A percentile compares a stretch with the other conserved stretches of the same genome.
phyloP scores from a whole-genome alignment of 2,329 filamentous ascomycete genomes.

The Cladophialophora bantiana region DNA sequence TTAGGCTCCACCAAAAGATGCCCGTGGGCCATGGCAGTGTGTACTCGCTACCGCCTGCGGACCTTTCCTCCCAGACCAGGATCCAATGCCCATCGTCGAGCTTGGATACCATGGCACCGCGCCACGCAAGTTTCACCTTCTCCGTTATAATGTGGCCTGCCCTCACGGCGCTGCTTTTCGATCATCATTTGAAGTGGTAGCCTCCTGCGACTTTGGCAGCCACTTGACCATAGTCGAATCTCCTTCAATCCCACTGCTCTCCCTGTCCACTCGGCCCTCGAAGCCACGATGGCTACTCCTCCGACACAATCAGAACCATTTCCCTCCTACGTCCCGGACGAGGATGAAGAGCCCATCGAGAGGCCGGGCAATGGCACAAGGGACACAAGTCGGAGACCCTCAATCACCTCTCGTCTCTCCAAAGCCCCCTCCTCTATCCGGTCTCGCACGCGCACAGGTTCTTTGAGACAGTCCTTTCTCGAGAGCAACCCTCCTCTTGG shows the following conservation, averaged over 20 bases:
- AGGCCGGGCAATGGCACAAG: slow-evolving; percentile 6
- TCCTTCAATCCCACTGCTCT: background rate
- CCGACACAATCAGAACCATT: slow-evolving; percentile 26
- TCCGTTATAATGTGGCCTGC: slow-evolving; percentile 1
- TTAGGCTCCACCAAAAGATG: slow-evolving; percentile 2
- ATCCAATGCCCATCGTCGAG: background rate
- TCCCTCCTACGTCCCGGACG: slow-evolving; percentile 20
- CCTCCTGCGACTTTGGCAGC: background rate
- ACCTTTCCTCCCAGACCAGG: background rate
- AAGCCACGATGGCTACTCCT: background rate
- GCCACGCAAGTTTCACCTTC: slow-evolving; percentile 1
- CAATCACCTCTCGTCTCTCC: slow-evolving; percentile 27
- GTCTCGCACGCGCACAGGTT: slow-evolving; percentile 34
- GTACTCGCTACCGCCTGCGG: background rate
- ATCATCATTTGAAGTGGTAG: background rate
- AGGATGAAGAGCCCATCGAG: slow-evolving; percentile 9
- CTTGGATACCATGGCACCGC: background rate
- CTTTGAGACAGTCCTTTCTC: slow-evolving; percentile 40
- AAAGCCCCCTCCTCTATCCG: slow-evolving; percentile 14
- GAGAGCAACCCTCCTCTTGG: slow-evolving; percentile 45
- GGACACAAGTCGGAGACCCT: slow-evolving; percentile 16
- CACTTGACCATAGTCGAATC: background rate
- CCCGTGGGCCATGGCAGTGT: background rate
- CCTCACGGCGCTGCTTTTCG: background rate
- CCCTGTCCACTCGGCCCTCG: background rate